A percentile compares a stretch with the other conserved stretches of the same genome.
These are phyloP conservation scores for Eryngium alpinum DNA, from an alignment of 140 eudicot genomes.

Conservation along the genomic window DNA sequence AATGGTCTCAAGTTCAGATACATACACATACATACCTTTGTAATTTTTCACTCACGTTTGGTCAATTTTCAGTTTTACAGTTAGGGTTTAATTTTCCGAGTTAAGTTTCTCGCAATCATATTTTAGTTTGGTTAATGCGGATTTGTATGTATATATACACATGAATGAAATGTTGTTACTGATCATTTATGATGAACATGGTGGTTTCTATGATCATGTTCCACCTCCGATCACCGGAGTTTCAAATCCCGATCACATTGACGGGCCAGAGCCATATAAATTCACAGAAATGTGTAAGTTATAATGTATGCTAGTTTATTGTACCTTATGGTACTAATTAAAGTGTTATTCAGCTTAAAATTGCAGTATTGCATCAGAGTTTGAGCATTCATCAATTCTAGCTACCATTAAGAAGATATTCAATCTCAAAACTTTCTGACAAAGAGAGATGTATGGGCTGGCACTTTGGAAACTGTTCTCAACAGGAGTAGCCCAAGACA, in stretches of 20 bases:
- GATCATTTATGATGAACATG: constrained; percentile 63
- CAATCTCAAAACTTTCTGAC: constrained; percentile 53
- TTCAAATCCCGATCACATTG: constrained; percentile 56
- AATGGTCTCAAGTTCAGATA: too few relatives aligned
- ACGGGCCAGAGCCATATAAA: constrained; percentile 53
- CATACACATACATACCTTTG: too few relatives aligned
- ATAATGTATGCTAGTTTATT: too few relatives aligned
- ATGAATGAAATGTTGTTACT: constrained; percentile 62
- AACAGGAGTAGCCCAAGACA: constrained; percentile 49
- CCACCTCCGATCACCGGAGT: constrained; percentile 57
- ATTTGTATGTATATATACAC: too few relatives aligned
- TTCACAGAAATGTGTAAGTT: too few relatives aligned
- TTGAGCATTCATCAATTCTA: constrained; percentile 63
- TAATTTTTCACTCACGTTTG: too few relatives aligned
- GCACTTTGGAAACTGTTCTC: constrained; percentile 52
- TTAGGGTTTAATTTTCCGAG: too few relatives aligned
- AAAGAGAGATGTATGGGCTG: constrained; percentile 71
- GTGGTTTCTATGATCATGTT: constrained; percentile 72
- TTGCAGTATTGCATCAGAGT: constrained; percentile 57
- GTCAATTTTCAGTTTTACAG: too few relatives aligned
- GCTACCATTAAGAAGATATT: constrained; percentile 66
- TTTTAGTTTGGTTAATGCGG: too few relatives aligned
- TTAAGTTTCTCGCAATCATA: too few relatives aligned
- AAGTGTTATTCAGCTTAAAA: background rate
- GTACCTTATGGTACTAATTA: background rate